Base-by-base conservation (phyloP, 768 basidiomycete genomes). In the Pleurotus sapidus region DNA sequence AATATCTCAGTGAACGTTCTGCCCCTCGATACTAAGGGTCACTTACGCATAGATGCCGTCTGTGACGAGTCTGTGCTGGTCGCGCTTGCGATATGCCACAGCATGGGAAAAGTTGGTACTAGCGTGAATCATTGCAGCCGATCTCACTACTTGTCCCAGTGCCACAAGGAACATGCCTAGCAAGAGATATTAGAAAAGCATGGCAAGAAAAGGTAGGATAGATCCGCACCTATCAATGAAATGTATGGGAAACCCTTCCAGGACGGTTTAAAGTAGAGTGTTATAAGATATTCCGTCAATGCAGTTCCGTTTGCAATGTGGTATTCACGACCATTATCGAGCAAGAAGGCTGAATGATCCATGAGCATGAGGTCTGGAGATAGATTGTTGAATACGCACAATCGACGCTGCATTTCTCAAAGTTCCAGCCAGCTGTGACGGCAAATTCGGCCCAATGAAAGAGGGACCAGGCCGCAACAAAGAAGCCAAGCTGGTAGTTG, bases 371-470 rank as follows among this genome's bases (percentile, higher is more conserved):
- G 39, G 5, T 24, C 9, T 9, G 11, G 25, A n/a, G 38, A 17
- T n/a, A 23, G 39, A 40, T 8, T 3, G 14, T 51, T 4, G 37
- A 27, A 40, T 12, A 80, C 93, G 77, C 68, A 96, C 97, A 98
- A 67, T 95, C 92, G 6, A 97, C 84, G 58, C 87, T 92, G 66
- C 94, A 90, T 73, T 95, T 97, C 53, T 90, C 88, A 40, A 88
- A 74, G 70, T 98, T 98, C 89, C 93, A 98, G 20, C 93, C 93
- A 0, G 95, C 95, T 5, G 97, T 97, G 3, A 95, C 93, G 38
- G 89, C 90, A 66, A 95, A 98, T 70, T 99, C 97, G 11, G 83
- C 85, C 85, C 93, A 89, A 66, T 99, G 97, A 70, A 99, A 99
- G 37, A 79, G 75, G 0, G 91, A 80, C 91, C 93, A 93, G 4